Evolutionary conservation across 192 early-diverging fungal species (phyloP).

Genomic region (Coemansia sp.): DNA sequence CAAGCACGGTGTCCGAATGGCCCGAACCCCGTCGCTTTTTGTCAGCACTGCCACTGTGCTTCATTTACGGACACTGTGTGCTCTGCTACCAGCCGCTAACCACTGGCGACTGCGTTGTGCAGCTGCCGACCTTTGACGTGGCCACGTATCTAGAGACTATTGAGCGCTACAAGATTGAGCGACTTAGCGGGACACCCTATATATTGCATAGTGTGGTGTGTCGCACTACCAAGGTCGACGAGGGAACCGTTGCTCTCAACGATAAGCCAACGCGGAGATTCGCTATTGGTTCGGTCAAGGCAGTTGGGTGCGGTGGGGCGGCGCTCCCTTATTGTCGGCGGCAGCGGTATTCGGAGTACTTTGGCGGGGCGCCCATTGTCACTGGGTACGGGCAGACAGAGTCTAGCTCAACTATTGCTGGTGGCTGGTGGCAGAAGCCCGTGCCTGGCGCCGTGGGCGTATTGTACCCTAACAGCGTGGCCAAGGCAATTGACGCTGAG

Average conservation of each 20-base stretch:
- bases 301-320: conserved; percentile 37
- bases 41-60: conserved; percentile 18
- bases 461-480: conserved; percentile 29
- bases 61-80: conserved; percentile 36
- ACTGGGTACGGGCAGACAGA: conserved; percentile 43
- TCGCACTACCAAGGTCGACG: conserved; percentile 1
- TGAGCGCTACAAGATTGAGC: conserved; percentile 11
- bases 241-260: not conserved
- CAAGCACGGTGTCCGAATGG: not conserved
- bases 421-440: conserved; percentile 6
- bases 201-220: conserved; percentile 13
- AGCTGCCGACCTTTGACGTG: conserved; percentile 11
- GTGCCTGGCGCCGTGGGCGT: conserved; percentile 30
- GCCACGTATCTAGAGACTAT: conserved; percentile 23
- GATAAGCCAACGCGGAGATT: not conserved
- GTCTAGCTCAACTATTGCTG: conserved; percentile 18
- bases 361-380: conserved; percentile 12
- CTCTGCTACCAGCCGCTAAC: conserved; percentile 35
- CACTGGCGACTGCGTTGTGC: conserved; percentile 22
- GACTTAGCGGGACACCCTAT: conserved; percentile 17
- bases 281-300: conserved; percentile 20
- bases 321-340: conserved; percentile 10
- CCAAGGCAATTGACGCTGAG: conserved; percentile 43
- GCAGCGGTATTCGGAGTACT: conserved; percentile 14
- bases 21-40: conserved; percentile 6